Conservation (phyloP, 495 filamentous ascomycete species). For the Massariosphaeria phaeospora region DNA sequence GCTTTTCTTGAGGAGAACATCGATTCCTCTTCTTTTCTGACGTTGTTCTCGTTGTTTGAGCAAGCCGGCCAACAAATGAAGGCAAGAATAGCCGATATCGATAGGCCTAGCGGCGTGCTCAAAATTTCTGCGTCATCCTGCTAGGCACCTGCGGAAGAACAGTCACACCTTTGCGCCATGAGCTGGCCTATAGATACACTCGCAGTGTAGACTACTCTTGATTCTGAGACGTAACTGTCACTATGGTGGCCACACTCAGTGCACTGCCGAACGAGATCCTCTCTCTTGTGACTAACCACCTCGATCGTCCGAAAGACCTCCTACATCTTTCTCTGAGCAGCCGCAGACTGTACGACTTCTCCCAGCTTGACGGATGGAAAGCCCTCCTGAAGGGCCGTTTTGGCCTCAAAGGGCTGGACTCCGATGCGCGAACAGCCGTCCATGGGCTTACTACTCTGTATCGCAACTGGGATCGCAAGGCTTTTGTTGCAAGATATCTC, state of each 20-base stretch:
- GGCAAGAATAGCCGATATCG: background rate
- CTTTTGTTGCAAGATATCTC: constrained; percentile 53
- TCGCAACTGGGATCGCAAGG: constrained; percentile 56
- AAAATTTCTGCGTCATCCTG: background rate
- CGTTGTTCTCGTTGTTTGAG: too few relatives aligned
- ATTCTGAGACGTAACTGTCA: background rate
- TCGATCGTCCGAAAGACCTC: constrained; percentile 51
- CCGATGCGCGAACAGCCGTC: constrained; percentile 51
- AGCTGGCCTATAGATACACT: too few relatives aligned
- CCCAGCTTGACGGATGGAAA: constrained; percentile 53
- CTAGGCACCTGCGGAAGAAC: too few relatives aligned
- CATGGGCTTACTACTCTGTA: constrained; percentile 55
- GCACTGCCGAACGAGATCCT: constrained; percentile 61
- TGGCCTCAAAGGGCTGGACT: constrained; percentile 41
- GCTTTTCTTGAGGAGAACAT: too few relatives aligned
- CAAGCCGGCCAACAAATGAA: too few relatives aligned
- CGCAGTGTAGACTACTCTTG: too few relatives aligned
- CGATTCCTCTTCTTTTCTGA: too few relatives aligned
- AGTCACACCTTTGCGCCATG: too few relatives aligned
- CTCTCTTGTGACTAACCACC: constrained; percentile 49
- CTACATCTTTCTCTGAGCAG: constrained; percentile 49
- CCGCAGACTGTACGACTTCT: constrained; percentile 47
- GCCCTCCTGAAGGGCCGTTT: constrained; percentile 53
- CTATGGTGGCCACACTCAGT: constrained; percentile 35
- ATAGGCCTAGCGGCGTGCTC: background rate